phyloP scores from a whole-genome alignment of 148 eudicot genomes.

The Cornus florida region DNA sequence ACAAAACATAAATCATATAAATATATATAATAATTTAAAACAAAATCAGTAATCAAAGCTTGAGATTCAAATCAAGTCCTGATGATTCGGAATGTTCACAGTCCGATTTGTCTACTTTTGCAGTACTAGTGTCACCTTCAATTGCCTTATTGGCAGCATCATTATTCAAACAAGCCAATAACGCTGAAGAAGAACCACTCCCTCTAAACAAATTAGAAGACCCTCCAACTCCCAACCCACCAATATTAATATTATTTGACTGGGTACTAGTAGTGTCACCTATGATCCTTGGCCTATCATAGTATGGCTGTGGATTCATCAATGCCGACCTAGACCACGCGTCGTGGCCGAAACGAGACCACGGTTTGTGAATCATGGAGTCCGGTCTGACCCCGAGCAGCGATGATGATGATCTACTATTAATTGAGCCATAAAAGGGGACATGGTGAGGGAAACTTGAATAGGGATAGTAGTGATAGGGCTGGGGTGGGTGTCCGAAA shows the following conservation, averaged over 20 bases:
- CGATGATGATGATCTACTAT: too few relatives aligned
- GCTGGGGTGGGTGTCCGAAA: background rate
- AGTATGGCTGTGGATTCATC: background rate
- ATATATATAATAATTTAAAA: too few relatives aligned
- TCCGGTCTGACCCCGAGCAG: background rate
- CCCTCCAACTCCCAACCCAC: background rate
- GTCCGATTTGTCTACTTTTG: background rate
- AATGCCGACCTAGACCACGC: background rate
- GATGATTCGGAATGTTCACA: background rate
- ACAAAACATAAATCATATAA: too few relatives aligned
- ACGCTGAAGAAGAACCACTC: background rate
- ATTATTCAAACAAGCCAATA: too few relatives aligned
- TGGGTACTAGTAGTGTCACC: background rate
- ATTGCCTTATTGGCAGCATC: too few relatives aligned
- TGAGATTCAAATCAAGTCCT: slow-evolving; percentile 13
- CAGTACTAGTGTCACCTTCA: background rate
- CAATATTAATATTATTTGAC: too few relatives aligned
- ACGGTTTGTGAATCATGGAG: background rate
- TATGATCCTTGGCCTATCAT: background rate
- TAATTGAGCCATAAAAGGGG: too few relatives aligned
- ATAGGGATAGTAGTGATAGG: background rate
- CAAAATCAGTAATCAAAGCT: background rate
- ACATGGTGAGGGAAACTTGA: too few relatives aligned
- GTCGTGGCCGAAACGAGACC: background rate
- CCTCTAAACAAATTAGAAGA: background rate